phyloP scores from a whole-genome alignment of 257 asterid genomes.

The Solanum rostratum region DNA sequence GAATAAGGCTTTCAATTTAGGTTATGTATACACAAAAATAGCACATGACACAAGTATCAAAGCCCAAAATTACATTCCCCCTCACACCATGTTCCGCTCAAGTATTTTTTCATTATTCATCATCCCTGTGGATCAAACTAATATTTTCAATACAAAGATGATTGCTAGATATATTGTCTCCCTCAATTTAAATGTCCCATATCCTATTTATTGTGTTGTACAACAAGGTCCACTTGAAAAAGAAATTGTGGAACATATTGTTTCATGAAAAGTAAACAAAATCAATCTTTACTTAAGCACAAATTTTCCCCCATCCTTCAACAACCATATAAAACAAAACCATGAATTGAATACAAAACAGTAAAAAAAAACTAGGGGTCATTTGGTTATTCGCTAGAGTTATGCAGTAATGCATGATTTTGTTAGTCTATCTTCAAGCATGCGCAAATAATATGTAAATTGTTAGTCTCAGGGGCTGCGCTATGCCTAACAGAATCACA shows the following conservation, averaged over 20 bases:
- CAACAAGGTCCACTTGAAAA: background rate
- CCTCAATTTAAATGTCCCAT: background rate
- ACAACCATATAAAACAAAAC: background rate
- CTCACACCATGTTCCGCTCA: background rate
- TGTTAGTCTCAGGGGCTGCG: no score
- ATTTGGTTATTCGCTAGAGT: background rate
- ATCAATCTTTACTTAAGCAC: background rate
- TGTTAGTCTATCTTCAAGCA: background rate
- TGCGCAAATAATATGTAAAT: background rate
- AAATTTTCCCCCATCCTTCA: background rate
- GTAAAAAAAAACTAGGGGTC: background rate
- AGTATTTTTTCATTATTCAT: background rate
- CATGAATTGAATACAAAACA: background rate
- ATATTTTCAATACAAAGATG: background rate
- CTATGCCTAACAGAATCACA: no score
- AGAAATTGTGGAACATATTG: background rate
- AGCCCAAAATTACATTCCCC: background rate
- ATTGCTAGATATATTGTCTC: background rate
- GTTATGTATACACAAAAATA: background rate
- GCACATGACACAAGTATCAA: background rate
- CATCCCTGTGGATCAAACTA: background rate
- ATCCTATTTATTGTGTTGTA: background rate
- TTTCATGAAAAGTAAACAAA: background rate
- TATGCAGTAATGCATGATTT: background rate
- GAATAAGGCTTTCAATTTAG: background rate